Evolutionary conservation across 1,284 basidiomycete species (phyloP), one percentile per base, ranked within the genome.

Genomic region (Coniophora puteana): DNA sequence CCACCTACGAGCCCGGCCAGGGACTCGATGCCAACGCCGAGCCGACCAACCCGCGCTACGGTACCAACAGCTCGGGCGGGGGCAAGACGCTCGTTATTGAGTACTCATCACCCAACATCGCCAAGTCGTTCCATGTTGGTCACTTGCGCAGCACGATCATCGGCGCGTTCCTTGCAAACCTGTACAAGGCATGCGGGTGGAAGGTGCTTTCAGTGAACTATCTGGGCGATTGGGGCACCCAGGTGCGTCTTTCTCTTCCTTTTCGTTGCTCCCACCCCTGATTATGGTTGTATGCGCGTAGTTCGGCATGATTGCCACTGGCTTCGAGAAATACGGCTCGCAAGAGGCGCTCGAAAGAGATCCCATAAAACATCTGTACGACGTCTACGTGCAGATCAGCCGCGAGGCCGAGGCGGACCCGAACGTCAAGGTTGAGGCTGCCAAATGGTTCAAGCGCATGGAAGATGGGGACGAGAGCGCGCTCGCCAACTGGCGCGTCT

Each of bases 111-210:
- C 94, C 95, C 14, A 99, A 99, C 64, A 98, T 99, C 58, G 95
- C 96, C 27, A 99, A 99, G 64, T 89, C 89, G 5, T 99, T 99
- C 80, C 95, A 99, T 58, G 94, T 97, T 43, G 96, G 96, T 13
- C 95, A 99, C 64, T 69, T 99, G 48, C 80, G 96, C 40, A 93
- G 89, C 49, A 99, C 96, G 17, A 99, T 99, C 64, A 97, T 99
- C 58, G 96, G 96, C 27, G 88, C 92, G 0, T 97, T 97, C 71
- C 67, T 98, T 38, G 73, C 80, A 26, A 99, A 98, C 67, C 58
- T 99, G 40, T 95, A 98, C 72, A 87, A 88, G 60, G 80, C 92
- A 5, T 89, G 85, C 55, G 94, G 95, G 12, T 99, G 93, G 93
- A 80, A 93, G 18, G 93, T 95, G 14, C 67, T 80, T 31, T 80